These are phyloP conservation scores for Codiaeum variegatum DNA, from an alignment of 441 rosid genomes.

Conservation along the genomic window DNA sequence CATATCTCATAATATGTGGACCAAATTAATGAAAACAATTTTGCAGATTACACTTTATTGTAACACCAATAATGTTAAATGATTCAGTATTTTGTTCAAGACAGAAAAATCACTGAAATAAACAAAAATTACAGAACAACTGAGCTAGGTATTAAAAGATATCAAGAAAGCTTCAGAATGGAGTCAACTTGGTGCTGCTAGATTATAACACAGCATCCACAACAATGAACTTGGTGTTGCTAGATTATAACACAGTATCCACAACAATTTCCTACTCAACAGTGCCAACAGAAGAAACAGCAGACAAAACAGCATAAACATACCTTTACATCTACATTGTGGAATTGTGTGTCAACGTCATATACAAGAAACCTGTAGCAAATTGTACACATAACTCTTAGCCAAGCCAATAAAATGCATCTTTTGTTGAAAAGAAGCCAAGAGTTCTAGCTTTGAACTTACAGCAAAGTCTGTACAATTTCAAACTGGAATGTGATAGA, in stretches of 20 bases:
- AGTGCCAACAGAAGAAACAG: not conserved
- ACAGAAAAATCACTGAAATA: not conserved
- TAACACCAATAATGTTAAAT: not conserved
- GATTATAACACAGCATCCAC: not conserved
- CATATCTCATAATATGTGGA: not conserved
- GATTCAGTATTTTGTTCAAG: not conserved
- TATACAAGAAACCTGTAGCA: conserved; percentile 58
- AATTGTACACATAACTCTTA: conserved; percentile 21
- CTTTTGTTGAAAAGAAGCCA: not conserved
- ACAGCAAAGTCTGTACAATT: conserved; percentile 71
- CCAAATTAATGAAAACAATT: not conserved
- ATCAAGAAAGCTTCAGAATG: not conserved
- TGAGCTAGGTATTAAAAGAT: not conserved
- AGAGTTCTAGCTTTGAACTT: conserved; percentile 34
- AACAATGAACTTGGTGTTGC: not conserved
- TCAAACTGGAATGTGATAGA: conserved; percentile 61
- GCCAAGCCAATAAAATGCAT: conserved; percentile 16
- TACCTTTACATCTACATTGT: conserved; percentile 71
- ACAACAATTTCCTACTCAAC: not conserved
- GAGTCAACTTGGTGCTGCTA: not conserved
- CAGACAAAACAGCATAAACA: not conserved
- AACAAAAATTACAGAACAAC: not conserved
- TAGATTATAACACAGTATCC: not conserved
- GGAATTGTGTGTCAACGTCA: conserved; percentile 83
- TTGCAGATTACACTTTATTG: not conserved